Evolutionary conservation across 768 basidiomycete species (phyloP).

Genomic region (Leucosporidium creatinivorum): DNA sequence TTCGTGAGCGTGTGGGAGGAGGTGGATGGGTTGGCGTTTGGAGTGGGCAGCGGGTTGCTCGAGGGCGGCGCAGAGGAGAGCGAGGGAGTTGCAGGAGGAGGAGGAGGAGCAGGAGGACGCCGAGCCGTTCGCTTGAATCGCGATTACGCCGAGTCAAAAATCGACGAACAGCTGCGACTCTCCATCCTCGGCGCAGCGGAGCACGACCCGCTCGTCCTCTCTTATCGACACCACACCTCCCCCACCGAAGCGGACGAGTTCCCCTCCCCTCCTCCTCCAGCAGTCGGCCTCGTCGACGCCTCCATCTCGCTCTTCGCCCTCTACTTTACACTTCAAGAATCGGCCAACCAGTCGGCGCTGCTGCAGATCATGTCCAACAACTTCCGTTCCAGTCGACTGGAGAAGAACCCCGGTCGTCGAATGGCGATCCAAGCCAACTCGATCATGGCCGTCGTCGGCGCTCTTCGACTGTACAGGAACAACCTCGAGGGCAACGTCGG

Average conservation of each 20-base stretch:
- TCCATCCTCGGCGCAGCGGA: constrained; percentile 78
- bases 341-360: constrained; percentile 43
- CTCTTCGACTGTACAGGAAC: constrained; percentile 49
- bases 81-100: constrained; percentile 3
- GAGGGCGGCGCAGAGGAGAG: constrained; percentile 16
- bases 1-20: constrained; percentile 82
- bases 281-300: constrained; percentile 76
- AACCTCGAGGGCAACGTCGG: constrained; percentile 29
- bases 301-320: constrained; percentile 79
- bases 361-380: constrained; percentile 53
- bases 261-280: constrained; percentile 59
- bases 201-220: constrained; percentile 71
- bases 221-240: constrained; percentile 42
- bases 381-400: constrained; percentile 66
- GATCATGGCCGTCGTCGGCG: constrained; percentile 62
- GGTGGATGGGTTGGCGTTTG: constrained; percentile 83
- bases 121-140: constrained; percentile 54
- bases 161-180: constrained; percentile 66
- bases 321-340: constrained; percentile 70
- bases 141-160: constrained; percentile 70
- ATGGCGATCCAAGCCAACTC: constrained; percentile 77
- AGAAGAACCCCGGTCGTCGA: constrained; percentile 77
- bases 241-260: constrained; percentile 36
- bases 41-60: constrained; percentile 58
- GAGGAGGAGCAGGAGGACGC: constrained; percentile 34